Evolutionary conservation across 352 stramenopile genomes (phyloP).

Genomic region (Phytophthora fragariaefolia): DNA sequence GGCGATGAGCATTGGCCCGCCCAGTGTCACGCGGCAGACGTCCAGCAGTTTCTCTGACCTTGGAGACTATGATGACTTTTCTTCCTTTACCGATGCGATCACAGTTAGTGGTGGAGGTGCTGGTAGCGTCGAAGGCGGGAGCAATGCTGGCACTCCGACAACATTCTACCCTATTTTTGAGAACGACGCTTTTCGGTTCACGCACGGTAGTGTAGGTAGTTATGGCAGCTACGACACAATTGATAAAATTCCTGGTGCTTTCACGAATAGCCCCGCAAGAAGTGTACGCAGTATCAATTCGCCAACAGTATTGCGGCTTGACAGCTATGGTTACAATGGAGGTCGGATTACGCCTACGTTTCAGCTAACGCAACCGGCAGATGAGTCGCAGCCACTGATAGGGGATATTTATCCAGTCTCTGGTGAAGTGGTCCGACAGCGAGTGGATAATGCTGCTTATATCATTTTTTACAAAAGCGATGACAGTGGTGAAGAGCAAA

Average conservation of each 20-base stretch:
- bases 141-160: slow-evolving; percentile 46
- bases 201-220: slow-evolving; percentile 57
- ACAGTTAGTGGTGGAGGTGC: slow-evolving; percentile 40
- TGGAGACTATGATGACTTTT: slow-evolving; percentile 86
- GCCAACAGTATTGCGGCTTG: slow-evolving; percentile 41
- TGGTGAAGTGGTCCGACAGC: slow-evolving; percentile 75
- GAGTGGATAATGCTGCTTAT: slow-evolving; percentile 80
- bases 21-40: slow-evolving; percentile 73
- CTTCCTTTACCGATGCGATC: slow-evolving; percentile 69
- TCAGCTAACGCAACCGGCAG: slow-evolving; percentile 53
- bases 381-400: slow-evolving; percentile 71
- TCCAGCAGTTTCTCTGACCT: slow-evolving; percentile 90
- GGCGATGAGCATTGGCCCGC: slow-evolving; percentile 37
- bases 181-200: slow-evolving; percentile 72
- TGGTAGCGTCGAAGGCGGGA: slow-evolving; percentile 40
- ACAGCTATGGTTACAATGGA: slow-evolving; percentile 43
- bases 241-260: slow-evolving; percentile 38
- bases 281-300: slow-evolving; percentile 39
- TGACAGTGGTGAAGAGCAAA: slow-evolving; percentile 53
- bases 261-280: slow-evolving; percentile 42
- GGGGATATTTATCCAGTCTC: slow-evolving; percentile 75
- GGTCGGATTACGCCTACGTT: slow-evolving; percentile 70
- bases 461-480: slow-evolving; percentile 91
- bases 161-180: slow-evolving; percentile 87
- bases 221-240: slow-evolving; percentile 54